Percentiles rank a stretch among this genome's conserved stretches.
Conservation (phyloP, 2,329 filamentous ascomycete species). For the Sordariomycetes sp. region DNA sequence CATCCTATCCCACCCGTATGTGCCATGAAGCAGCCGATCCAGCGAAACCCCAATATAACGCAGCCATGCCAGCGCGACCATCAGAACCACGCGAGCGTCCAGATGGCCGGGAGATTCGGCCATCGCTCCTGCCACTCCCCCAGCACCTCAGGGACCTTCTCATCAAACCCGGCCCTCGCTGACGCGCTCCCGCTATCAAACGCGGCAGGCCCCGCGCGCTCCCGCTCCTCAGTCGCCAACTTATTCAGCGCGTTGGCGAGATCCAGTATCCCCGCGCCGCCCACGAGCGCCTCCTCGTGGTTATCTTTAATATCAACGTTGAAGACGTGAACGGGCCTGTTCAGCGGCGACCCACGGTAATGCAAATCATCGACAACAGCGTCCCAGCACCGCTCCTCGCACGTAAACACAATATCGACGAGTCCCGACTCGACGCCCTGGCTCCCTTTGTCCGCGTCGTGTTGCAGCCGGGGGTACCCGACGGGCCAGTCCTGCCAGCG, state of each 20-base stretch:
- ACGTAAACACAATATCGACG: conserved; percentile 91
- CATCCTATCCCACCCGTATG: neutral
- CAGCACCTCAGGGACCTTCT: conserved; percentile 82
- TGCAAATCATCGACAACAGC: conserved; percentile 90
- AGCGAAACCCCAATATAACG: no score
- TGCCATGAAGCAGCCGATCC: neutral
- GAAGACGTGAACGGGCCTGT: conserved; percentile 91
- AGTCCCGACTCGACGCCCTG: conserved; percentile 75
- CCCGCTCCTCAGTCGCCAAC: conserved; percentile 65
- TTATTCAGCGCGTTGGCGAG: conserved; percentile 75
- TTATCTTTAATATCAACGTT: conserved; percentile 98
- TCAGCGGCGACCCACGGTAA: conserved; percentile 71
- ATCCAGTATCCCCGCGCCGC: conserved; percentile 84
- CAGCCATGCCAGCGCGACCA: no score
- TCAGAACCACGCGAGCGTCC: conserved; percentile 93
- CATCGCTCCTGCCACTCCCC: conserved; percentile 90
- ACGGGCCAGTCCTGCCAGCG: conserved; percentile 96
- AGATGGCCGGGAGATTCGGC: conserved; percentile 81
- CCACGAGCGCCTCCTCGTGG: conserved; percentile 87
- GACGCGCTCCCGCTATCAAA: conserved; percentile 59
- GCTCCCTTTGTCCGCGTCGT: conserved; percentile 62
- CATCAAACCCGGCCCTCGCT: conserved; percentile 71
- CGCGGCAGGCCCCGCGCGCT: conserved; percentile 43
- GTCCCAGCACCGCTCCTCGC: conserved; percentile 96
- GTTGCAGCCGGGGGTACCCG: conserved; percentile 68